Base-by-base conservation (phyloP, 495 filamentous ascomycete species). In the Hypoxylon intermedium region DNA sequence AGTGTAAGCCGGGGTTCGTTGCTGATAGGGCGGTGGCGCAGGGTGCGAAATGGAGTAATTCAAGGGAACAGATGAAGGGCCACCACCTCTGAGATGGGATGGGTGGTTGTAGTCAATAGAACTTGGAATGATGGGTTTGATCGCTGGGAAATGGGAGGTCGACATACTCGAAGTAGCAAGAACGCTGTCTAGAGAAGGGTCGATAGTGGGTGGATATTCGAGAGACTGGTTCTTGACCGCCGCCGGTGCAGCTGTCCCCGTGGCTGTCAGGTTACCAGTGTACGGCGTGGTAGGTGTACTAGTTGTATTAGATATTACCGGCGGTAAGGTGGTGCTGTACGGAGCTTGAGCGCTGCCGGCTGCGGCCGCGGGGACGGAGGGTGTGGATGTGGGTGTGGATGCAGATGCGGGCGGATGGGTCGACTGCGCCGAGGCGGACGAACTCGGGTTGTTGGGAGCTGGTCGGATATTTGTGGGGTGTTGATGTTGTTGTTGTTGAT, bases 161-260 rank as follows among this genome's bases (percentile, higher is more conserved):
- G 73, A 73, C 53, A 71, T 70, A 62, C 72, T 67, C 49, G 68
- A 58, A 40, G 65, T 60, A 38, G 51, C 68, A 9, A 73, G 71
- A 28, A 77, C 71, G 57, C 70, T 75, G 58, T 87, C 85, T 55
- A 95, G 77, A 13, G 89, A 85, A 52, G 89, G 89, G 72, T 97
- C 92, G 67, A 96, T 86, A 50, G 87, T 77, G 52, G 83, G 73
- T 53, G 81, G 76, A 75, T 90, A 91, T 59, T 88, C 86, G 74
- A 88, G 92, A 21, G 67, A 16, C 77, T 85, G 74, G 82, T 83
- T 47, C 76, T 87, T 70, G 77, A 80, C 33, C 82, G 83, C 62
- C 82, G 83, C 62, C 79, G 85, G 63, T 40, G 81, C 86, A 59
- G 79, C 75, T 63, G 63, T 72, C 52, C 72, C 72, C 40, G 67